Percentiles rank a stretch among this genome's conserved stretches.
Evolutionary conservation across 768 basidiomycete genomes (phyloP).

Genomic region (Lactarius akahatsu): DNA sequence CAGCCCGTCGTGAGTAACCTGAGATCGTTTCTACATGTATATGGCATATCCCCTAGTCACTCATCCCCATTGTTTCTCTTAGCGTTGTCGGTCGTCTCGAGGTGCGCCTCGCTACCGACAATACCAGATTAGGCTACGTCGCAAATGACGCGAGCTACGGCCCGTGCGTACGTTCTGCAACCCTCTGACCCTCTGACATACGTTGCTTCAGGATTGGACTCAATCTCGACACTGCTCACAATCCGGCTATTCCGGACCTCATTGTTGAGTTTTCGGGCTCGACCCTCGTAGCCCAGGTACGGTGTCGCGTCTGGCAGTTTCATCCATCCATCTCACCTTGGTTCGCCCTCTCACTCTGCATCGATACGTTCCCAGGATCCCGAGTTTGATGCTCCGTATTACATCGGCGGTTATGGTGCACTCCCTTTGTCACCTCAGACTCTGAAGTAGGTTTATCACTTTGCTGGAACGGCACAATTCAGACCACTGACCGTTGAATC

Average conservation of each 20-base stretch:
- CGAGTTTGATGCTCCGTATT: background rate
- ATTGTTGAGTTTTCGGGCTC: background rate
- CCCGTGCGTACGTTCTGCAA: background rate
- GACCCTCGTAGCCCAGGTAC: background rate
- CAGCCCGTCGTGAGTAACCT: background rate
- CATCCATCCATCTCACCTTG: background rate
- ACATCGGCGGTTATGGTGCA: background rate
- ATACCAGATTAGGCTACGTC: background rate
- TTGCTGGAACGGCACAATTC: background rate
- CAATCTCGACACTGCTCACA: no score
- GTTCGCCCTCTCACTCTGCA: background rate
- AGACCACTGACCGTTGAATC: background rate
- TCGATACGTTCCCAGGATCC: background rate
- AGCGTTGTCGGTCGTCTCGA: background rate
- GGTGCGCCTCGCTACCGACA: background rate
- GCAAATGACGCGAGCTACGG: background rate
- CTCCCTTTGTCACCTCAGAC: background rate
- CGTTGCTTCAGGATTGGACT: slow-evolving; percentile 2
- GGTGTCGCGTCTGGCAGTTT: background rate
- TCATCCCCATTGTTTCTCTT: background rate
- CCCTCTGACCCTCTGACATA: background rate
- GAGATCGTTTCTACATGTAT: background rate
- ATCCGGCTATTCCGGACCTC: background rate
- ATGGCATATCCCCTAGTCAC: background rate
- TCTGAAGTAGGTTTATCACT: background rate